Evolutionary conservation across 345 rosid genomes (phyloP).

Genomic region (Murraya koenigii): DNA sequence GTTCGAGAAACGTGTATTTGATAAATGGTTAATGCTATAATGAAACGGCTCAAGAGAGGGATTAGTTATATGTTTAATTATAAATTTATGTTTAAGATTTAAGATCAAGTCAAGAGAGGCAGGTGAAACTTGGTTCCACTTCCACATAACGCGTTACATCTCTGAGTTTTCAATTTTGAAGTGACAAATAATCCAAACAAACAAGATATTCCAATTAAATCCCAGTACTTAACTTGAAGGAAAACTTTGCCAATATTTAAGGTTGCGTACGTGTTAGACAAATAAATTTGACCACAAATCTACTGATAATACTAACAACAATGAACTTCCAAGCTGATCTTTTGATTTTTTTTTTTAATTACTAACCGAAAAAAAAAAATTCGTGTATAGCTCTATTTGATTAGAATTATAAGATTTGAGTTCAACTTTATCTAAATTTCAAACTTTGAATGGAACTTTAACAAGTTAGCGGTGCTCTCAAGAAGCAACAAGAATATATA

Average conservation of each 20-base stretch:
- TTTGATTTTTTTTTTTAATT: background rate
- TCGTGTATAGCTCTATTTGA: background rate
- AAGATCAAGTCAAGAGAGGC: slow-evolving; percentile 21
- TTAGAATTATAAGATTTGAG: background rate
- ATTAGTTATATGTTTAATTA: background rate
- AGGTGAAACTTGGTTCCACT: slow-evolving; percentile 15
- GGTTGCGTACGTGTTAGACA: background rate
- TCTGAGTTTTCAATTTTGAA: background rate
- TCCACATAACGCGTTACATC: background rate
- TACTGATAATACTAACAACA: background rate
- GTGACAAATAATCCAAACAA: slow-evolving; percentile 4
- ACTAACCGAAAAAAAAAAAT: no score
- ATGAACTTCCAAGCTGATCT: background rate
- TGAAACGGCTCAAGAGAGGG: slow-evolving; percentile 9
- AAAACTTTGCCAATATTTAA: background rate
- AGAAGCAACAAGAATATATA: background rate
- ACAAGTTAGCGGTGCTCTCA: background rate
- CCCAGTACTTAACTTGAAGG: background rate
- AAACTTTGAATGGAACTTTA: background rate
- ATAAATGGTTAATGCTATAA: slow-evolving; percentile 12
- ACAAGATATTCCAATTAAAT: slow-evolving; percentile 18
- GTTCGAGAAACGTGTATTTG: background rate
- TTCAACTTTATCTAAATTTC: slow-evolving; percentile 2
- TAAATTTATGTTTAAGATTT: background rate
- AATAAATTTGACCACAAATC: background rate